A percentile compares a stretch with the other conserved stretches of the same genome.
Conservation (phyloP, 2,329 filamentous ascomycete species). For the Rhexocercosporidium sp. region DNA sequence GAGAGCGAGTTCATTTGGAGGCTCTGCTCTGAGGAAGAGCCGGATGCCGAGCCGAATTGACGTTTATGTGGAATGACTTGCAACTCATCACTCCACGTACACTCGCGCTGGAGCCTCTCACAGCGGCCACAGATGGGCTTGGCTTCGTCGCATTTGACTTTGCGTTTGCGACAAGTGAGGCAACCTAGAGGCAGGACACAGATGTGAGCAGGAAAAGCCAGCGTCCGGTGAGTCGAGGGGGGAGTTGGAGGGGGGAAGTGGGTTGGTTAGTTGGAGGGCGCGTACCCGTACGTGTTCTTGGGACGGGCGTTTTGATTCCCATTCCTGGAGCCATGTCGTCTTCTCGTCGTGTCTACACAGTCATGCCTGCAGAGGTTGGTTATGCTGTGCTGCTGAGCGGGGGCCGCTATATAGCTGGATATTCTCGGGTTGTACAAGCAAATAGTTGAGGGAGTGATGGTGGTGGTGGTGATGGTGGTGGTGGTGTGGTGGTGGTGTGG, state of each 20-base stretch:
- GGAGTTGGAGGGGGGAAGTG: background rate
- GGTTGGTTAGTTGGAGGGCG: background rate
- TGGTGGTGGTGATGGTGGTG: background rate
- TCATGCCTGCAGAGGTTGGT: background rate
- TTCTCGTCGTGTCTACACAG: background rate
- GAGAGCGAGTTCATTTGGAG: slow-evolving; percentile 23
- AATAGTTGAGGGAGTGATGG: too few species aligned
- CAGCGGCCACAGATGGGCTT: slow-evolving; percentile 63
- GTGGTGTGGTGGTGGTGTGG: background rate
- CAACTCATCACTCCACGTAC: slow-evolving; percentile 38
- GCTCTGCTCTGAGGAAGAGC: slow-evolving; percentile 10
- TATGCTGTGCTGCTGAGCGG: background rate
- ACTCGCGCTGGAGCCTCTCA: slow-evolving; percentile 36
- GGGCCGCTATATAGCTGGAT: background rate
- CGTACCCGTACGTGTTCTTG: slow-evolving; percentile 39
- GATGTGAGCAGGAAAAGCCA: slow-evolving; percentile 6
- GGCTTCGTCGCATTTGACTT: slow-evolving; percentile 74
- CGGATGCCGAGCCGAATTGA: slow-evolving; percentile 3
- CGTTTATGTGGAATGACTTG: slow-evolving; percentile 30
- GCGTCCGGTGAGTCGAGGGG: background rate
- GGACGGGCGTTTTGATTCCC: slow-evolving; percentile 40
- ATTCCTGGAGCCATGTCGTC: slow-evolving; percentile 37
- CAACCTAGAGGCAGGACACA: slow-evolving; percentile 50
- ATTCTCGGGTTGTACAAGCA: background rate
- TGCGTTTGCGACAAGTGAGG: slow-evolving; percentile 69